Conservation (phyloP, 345 rosid species). For the Gossypium mustelinum region DNA sequence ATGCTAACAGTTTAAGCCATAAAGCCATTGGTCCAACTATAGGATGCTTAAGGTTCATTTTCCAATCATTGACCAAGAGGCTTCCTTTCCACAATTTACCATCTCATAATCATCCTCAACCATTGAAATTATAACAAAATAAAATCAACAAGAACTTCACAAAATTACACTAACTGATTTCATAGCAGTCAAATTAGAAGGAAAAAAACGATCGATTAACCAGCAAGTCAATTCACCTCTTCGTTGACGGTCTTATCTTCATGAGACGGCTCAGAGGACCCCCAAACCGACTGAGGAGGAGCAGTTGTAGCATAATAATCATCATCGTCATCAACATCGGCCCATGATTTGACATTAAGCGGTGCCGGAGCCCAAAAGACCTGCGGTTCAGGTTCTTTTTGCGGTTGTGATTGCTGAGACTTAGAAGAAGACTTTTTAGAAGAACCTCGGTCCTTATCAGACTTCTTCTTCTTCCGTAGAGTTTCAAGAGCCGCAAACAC, state of each 20-base stretch:
- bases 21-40: background rate
- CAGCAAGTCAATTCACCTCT: constrained; percentile 28
- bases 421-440: constrained; percentile 38
- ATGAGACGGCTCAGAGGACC: constrained; percentile 21
- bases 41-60: background rate
- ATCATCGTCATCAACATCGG: constrained; percentile 55
- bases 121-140: background rate
- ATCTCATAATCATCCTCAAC: background rate
- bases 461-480: constrained; percentile 57
- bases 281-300: constrained; percentile 43
- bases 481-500: constrained; percentile 58
- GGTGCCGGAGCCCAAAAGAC: constrained; percentile 57
- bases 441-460: constrained; percentile 28
- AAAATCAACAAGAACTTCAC: background rate
- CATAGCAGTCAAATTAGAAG: background rate
- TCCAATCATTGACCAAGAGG: background rate
- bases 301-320: constrained; percentile 54
- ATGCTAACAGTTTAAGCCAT: background rate
- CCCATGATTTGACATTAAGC: constrained; percentile 48
- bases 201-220: background rate
- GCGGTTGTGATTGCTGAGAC: constrained; percentile 20
- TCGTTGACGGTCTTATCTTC: constrained; percentile 26
- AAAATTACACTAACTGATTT: background rate
- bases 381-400: constrained; percentile 41
- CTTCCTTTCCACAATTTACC: background rate